Conservation (phyloP, 75 land plant genomes). For the Pinus tabuliformis region DNA sequence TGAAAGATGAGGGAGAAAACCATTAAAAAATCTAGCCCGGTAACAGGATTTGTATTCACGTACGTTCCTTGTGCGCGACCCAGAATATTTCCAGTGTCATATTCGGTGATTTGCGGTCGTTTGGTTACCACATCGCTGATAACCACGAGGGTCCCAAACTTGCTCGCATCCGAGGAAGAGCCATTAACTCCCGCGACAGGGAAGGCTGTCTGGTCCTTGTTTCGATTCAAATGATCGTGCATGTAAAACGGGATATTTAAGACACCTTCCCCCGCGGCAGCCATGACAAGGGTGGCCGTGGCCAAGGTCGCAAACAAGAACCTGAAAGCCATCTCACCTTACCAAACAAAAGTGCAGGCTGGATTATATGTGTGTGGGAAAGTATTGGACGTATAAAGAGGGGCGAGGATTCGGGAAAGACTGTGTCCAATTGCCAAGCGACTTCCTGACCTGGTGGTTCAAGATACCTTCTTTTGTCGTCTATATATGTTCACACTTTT, state of each 20-base stretch:
- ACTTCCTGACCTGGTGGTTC: no score
- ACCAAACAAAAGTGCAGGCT: no score
- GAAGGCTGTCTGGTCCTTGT: constrained; percentile 10
- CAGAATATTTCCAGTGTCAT: not conserved
- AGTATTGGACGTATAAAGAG: no score
- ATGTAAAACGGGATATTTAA: constrained; percentile 25
- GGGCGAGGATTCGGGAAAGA: no score
- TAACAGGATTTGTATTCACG: not conserved
- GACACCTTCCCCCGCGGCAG: not conserved
- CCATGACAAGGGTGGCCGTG: no score
- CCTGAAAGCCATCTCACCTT: no score
- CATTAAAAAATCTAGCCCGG: not conserved
- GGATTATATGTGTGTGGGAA: no score
- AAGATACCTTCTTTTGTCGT: no score
- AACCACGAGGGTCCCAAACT: not conserved
- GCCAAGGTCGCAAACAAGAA: no score
- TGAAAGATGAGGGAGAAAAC: not conserved
- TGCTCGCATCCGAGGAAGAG: not conserved
- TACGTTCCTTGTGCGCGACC: not conserved
- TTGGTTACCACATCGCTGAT: not conserved
- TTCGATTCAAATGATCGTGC: constrained; percentile 22
- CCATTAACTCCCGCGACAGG: constrained; percentile 18
- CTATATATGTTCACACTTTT: no score
- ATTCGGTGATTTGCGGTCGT: not conserved
- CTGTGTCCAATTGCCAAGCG: no score